Base-by-base conservation (phyloP, 495 filamentous ascomycete genomes). In the Penicillium atrosanguineum region DNA sequence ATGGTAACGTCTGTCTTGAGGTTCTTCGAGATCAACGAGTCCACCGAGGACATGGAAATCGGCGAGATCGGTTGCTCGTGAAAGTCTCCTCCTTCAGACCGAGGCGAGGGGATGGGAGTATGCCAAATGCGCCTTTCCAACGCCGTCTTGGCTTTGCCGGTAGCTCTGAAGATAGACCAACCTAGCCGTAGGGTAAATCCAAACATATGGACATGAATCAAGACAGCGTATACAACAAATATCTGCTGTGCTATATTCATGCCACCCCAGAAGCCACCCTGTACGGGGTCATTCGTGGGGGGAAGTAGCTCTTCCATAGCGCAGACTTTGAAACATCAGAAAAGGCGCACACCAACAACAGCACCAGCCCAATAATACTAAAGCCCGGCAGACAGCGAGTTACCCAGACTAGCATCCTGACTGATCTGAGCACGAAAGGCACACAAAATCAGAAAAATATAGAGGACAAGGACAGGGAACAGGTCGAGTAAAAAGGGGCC, bases 351-450 rank as follows among this genome's bases (percentile, higher is more conserved):
- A 56, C 44, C 6, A 70, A 44, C 21, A 65, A 46, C 4, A 57
- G 34, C 9, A 67, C 62, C 34, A 72, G 57, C 1, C 45, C 57
- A 15, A 73, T 56, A n/a, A 73, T 62, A 56, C 70, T 71, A 44
- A 73, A 62, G 29, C 68, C 69, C 16, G 70, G 70, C 34, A 73
- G 51, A 56, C 70, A 73, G 21, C 70, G 64, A 25, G 67, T 67
- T n/a, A 57, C 15, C 70, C 70, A 73, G 25, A 39, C 56, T 44
- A 60, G 36, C 62, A 69, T 68, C 21, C 16, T 61, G 48, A 42
- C 34, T 1, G 39, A 23, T 23, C 23, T 7, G 46, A 44, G 15
- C 14, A 31, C 12, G 48, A 19, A 39, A 20, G 3, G 14, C 6
- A 29, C 19, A 25, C 7, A 26, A 16, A 23, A 19, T n/a, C 40